Evolutionary conservation across 2,329 filamentous ascomycete species (phyloP).

Genomic region (Atkinsonella texensis): DNA sequence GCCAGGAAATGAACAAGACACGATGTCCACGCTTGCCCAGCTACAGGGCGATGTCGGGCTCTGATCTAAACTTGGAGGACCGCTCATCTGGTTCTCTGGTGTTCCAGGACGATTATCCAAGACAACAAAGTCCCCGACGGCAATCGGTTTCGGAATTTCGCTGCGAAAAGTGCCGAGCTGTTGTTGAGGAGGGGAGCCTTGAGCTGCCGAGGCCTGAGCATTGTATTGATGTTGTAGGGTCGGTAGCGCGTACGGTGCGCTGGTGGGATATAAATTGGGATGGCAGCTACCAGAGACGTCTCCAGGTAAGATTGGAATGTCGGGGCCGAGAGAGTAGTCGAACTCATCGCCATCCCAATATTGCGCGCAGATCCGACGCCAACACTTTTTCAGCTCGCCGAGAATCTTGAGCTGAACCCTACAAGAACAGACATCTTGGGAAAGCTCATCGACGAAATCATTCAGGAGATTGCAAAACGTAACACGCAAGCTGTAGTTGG

Average conservation of each 20-base stretch:
- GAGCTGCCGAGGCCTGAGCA: conserved; percentile 20
- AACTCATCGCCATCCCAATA: conserved; percentile 76
- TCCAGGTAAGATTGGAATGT: conserved; percentile 62
- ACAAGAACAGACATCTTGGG: conserved; percentile 27
- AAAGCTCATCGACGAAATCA: conserved; percentile 44
- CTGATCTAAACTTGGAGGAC: conserved; percentile 11
- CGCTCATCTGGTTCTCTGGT: conserved; percentile 26
- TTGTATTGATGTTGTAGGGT: conserved; percentile 33
- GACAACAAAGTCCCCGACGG: conserved; percentile 34
- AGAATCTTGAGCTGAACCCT: conserved; percentile 70
- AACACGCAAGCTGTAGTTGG: conserved; percentile 59
- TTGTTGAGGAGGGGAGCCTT: conserved; percentile 1
- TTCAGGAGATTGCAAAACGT: conserved; percentile 78
- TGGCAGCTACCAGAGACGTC: conserved; percentile 54
- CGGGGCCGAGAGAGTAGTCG: conserved; percentile 46
- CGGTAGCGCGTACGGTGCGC: conserved; percentile 35
- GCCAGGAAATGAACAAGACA: conserved; percentile 52
- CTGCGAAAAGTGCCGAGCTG: conserved; percentile 25
- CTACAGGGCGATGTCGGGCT: conserved; percentile 38
- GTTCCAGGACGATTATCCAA: conserved; percentile 34
- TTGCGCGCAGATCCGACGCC: conserved; percentile 78
- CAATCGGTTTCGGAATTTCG: conserved; percentile 33
- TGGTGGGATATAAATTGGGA: conserved; percentile 39
- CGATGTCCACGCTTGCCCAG: conserved; percentile 45
- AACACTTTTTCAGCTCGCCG: conserved; percentile 91